phyloP scores from a whole-genome alignment of 225 moss, liverwort and hornwort genomes.

The Bryum argenteum region DNA sequence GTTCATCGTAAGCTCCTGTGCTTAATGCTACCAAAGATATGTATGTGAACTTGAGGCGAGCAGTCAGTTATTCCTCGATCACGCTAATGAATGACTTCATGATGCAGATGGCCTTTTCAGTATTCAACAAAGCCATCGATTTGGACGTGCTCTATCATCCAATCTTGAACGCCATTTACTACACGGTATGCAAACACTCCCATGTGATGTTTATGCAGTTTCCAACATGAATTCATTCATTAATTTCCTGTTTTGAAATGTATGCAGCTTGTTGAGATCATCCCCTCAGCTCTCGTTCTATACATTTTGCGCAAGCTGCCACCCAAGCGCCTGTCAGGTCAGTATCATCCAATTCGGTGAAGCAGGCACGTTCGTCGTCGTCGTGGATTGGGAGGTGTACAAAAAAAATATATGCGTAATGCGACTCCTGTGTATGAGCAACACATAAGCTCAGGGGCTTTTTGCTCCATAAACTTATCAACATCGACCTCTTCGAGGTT shows the following conservation, averaged over 20 bases:
- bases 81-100: conserved; percentile 12
- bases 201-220: background rate
- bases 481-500: conserved; percentile 25
- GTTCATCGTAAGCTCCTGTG: conserved; percentile 71
- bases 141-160: conserved; percentile 97
- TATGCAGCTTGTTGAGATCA: conserved; percentile 91
- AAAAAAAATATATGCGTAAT: conserved; percentile 47
- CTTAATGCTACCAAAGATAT: background rate
- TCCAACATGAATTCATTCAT: too few species aligned
- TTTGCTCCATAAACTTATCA: conserved; percentile 37
- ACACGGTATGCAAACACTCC: conserved; percentile 63
- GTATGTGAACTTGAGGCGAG: background rate
- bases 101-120: conserved; percentile 89
- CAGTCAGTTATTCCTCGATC: background rate
- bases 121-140: conserved; percentile 89
- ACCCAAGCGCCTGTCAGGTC: conserved; percentile 67
- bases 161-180: conserved; percentile 88
- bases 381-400: conserved; percentile 43
- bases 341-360: conserved; percentile 92
- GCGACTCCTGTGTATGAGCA: conserved; percentile 36
- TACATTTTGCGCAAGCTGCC: conserved; percentile 95
- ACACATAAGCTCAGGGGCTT: conserved; percentile 32
- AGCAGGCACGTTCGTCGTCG: background rate
- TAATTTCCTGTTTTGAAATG: background rate
- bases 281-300: conserved; percentile 93